A percentile compares a stretch with the other conserved stretches of the same genome.
Conservation (phyloP, 2,329 filamentous ascomycete genomes). For the Penicillium rolfsii region DNA sequence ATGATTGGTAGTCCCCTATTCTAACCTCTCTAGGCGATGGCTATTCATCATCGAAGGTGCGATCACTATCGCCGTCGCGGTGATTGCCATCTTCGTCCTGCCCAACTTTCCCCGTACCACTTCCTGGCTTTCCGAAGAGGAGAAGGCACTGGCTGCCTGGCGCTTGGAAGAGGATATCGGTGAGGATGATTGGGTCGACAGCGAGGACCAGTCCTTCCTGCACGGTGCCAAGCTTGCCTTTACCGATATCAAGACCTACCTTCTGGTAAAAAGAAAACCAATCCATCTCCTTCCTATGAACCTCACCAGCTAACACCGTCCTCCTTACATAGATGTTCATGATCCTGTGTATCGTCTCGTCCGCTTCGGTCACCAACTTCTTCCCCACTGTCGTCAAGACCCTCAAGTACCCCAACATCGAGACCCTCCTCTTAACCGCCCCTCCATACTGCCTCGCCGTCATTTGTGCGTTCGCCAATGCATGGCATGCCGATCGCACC, state of each 20-base stretch:
- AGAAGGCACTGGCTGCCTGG: conserved; percentile 62
- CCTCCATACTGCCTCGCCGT: conserved; percentile 66
- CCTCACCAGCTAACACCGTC: neutral
- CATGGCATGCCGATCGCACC: conserved; percentile 71
- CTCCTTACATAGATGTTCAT: conserved; percentile 51
- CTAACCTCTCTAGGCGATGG: conserved; percentile 54
- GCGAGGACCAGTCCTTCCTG: conserved; percentile 55
- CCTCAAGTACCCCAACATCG: conserved; percentile 63
- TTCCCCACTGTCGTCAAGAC: conserved; percentile 72
- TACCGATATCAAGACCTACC: conserved; percentile 62
- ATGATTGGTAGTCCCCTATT: neutral
- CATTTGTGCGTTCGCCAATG: conserved; percentile 65
- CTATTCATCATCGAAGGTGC: conserved; percentile 72
- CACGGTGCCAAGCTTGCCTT: conserved; percentile 61
- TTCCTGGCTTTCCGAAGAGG: conserved; percentile 62
- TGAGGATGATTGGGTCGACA: conserved; percentile 64
- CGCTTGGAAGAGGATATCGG: conserved; percentile 67
- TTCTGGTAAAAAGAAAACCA: conserved; percentile 50
- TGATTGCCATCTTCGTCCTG: conserved; percentile 61
- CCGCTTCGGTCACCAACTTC: conserved; percentile 67
- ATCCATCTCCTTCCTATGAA: neutral
- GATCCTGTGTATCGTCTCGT: conserved; percentile 61
- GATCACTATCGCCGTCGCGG: conserved; percentile 65
- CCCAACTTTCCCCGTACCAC: conserved; percentile 69
- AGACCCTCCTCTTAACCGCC: conserved; percentile 65